phyloP scores from a whole-genome alignment of 805 yeast genomes.

The Zygoascus flipseniorum region DNA sequence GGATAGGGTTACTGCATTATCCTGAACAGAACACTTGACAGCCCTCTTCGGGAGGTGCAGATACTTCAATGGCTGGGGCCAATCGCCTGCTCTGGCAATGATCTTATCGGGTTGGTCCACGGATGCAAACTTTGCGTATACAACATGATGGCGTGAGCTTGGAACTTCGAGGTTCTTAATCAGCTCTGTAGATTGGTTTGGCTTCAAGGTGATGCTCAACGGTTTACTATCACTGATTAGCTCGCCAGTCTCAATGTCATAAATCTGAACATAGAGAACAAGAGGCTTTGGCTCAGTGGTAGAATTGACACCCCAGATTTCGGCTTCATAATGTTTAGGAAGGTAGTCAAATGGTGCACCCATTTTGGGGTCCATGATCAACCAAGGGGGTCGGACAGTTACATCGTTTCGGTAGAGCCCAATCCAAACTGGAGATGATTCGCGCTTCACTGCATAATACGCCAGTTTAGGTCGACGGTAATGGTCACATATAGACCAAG shows the following conservation, averaged over 20 bases:
- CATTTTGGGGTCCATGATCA: conserved; percentile 17
- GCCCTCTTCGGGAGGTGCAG: conserved; percentile 27
- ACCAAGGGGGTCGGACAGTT: conserved; percentile 6
- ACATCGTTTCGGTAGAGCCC: conserved; percentile 30
- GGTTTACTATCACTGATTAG: conserved; percentile 12
- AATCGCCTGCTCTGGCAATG: conserved; percentile 33
- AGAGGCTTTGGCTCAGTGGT: conserved; percentile 20
- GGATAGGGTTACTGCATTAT: conserved; percentile 23
- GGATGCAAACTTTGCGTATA: conserved; percentile 14
- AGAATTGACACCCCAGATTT: conserved; percentile 37
- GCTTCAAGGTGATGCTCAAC: conserved; percentile 7
- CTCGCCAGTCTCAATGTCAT: conserved; percentile 30
- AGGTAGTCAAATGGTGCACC: conserved; percentile 21
- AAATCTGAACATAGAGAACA: conserved; percentile 24
- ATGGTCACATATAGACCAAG: conserved; percentile 43
- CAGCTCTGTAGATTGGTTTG: conserved; percentile 30
- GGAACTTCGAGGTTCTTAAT: conserved; percentile 13
- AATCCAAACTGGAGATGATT: conserved; percentile 27
- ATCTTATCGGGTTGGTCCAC: conserved; percentile 9
- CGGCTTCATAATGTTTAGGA: conserved; percentile 23
- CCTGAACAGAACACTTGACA: conserved; percentile 20
- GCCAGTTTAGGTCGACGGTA: conserved; percentile 38
- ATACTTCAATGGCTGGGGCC: conserved; percentile 45
- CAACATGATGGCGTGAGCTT: conserved; percentile 12
- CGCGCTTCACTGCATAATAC: conserved; percentile 41